Evolutionary conservation across 2,329 filamentous ascomycete species (phyloP), one percentile per base, ranked within the genome.

Genomic region (Cladosporium velox): DNA sequence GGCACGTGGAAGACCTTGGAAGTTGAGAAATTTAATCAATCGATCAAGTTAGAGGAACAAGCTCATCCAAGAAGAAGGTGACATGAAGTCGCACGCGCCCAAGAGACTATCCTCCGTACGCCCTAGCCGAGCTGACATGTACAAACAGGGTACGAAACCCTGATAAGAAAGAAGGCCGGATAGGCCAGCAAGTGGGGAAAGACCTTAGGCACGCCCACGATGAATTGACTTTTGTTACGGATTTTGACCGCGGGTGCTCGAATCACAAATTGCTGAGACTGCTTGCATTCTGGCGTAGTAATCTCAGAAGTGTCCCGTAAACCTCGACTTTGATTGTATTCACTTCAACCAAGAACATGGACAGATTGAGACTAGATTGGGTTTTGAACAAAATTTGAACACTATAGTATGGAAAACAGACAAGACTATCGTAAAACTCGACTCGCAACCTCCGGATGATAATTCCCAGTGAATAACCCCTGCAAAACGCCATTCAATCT

Each of bases 401-500:
- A 54, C 14, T 58, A 14, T 41, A 4, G 15, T 49, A 64, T 32
- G n/a, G 12, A 57, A 64, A 52, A 54, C 41, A 44, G 18, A 47
- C 12, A 47, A 64, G 30, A 54, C 61, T 64, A 64, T 47, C 38
- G 47, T 44, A 55, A 54, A 10, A 47, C 34, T 41, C 21, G 30
- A 62, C 34, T 41, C 49, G 35, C 30, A 12, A 38, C 51, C 24
- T 47, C 18, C 51, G 14, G 26, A 47, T 47, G 26, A 47, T 47
- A 30, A 26, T 47, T 49, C 18, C 61, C 18, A 57, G 34, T 18
- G 6, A 64, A 64, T 28, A 18, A 38, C 35, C 51, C 61, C 41
- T 57, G 24, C 51, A 26, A 35, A 64, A 57, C 61, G 51, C 61
- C 61, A 18, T 64, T 57, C 61, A 57, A 64, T 57, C 51, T 64